A percentile compares a stretch with the other conserved stretches of the same genome.
Conservation (phyloP, 106 monocot genomes). For the Dendrobium chrysotoxum region DNA sequence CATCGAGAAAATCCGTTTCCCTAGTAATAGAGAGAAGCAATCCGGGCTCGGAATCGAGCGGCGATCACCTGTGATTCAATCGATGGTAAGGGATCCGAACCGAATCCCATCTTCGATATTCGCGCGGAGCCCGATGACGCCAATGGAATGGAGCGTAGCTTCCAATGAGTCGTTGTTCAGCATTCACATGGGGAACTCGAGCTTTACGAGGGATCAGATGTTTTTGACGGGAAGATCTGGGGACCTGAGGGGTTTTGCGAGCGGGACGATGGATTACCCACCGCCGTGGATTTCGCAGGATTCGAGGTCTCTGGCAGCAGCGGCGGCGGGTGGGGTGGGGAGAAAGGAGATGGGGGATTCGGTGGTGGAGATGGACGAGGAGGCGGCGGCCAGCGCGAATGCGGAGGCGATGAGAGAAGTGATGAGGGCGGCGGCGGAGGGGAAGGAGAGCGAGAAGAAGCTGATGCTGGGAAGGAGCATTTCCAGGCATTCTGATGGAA, state of each 20-base stretch:
- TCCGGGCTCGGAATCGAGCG: neutral
- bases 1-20: neutral
- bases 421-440: constrained; percentile 20
- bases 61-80: constrained; percentile 25
- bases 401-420: constrained; percentile 35
- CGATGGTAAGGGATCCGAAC: constrained; percentile 45
- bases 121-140: constrained; percentile 26
- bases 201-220: constrained; percentile 27
- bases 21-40: neutral
- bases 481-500: constrained; percentile 45
- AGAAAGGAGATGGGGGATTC: neutral
- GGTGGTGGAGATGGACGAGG: neutral
- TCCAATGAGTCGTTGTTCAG: constrained; percentile 91
- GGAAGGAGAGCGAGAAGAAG: neutral
- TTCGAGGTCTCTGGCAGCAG: neutral
- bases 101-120: constrained; percentile 68
- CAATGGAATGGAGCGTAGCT: constrained; percentile 77
- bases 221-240: constrained; percentile 25
- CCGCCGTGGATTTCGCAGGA: neutral
- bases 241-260: constrained; percentile 19
- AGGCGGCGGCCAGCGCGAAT: constrained; percentile 8
- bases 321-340: neutral
- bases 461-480: constrained; percentile 5
- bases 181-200: constrained; percentile 45
- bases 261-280: neutral